A percentile compares a stretch with the other conserved stretches of the same genome.
phyloP scores from a whole-genome alignment of 2,329 filamentous ascomycete species.

The Fusarium lyarnte region DNA sequence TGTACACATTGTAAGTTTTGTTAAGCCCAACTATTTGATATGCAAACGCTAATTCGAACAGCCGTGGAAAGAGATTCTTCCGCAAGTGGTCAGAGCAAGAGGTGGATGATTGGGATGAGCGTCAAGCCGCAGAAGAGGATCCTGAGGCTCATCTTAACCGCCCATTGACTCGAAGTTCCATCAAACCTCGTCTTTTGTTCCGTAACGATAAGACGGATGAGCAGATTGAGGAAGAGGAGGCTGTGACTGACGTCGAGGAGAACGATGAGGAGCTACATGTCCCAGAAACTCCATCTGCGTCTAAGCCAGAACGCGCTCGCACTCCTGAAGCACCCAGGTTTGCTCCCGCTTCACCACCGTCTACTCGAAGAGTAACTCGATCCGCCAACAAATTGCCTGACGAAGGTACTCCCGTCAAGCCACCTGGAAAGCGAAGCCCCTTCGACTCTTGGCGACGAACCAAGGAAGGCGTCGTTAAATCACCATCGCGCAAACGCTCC shows the following conservation, averaged over 20 bases:
- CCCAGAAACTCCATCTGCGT: constrained; percentile 53
- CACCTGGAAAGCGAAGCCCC: constrained; percentile 58
- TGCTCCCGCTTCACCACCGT: constrained; percentile 69
- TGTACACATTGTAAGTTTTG: constrained; percentile 78
- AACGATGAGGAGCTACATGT: constrained; percentile 43
- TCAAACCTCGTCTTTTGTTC: constrained; percentile 79
- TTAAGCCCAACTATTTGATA: background rate
- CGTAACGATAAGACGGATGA: constrained; percentile 59
- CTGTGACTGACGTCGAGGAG: constrained; percentile 66
- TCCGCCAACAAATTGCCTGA: constrained; percentile 60
- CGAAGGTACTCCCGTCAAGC: constrained; percentile 54
- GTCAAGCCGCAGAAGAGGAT: constrained; percentile 49
- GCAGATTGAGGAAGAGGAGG: constrained; percentile 67
- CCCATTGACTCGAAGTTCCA: constrained; percentile 71
- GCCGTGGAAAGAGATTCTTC: constrained; percentile 83
- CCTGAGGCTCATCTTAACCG: constrained; percentile 48
- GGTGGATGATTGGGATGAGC: constrained; percentile 46
- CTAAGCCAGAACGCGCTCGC: constrained; percentile 39
- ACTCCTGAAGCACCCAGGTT: constrained; percentile 67
- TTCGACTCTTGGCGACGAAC: constrained; percentile 76
- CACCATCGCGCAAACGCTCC: constrained; percentile 58
- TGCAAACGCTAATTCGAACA: constrained; percentile 48
- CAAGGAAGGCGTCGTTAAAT: constrained; percentile 60
- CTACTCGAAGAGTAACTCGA: constrained; percentile 68
- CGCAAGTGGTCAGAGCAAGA: constrained; percentile 68